Base-by-base conservation (phyloP, 2,329 filamentous ascomycete species). In the Fusarium bulbicola region DNA sequence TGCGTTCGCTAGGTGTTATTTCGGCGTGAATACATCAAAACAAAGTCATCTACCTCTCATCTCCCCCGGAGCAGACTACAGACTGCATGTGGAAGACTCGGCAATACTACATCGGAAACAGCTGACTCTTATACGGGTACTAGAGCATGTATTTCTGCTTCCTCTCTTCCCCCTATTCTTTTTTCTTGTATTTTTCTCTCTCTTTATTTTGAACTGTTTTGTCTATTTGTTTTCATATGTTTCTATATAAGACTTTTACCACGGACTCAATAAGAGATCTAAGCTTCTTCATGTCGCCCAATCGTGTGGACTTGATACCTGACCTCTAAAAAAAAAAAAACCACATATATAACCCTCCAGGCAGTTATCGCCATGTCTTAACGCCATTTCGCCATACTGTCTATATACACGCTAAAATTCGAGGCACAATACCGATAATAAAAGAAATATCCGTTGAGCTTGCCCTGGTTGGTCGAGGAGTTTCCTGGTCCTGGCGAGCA, bases 301-400 rank as follows among this genome's bases (percentile, higher is more conserved):
- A 28, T 21, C 34, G 14, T 20, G 26, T 7, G 32, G 18, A 26
- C 20, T 26, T 10, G 28, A 34, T 50, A 50, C 42, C 32, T 18
- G 24, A 47, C 20, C 42, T 73, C 37, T 57, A 47, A 26, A 47
- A 26, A 54, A 43, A 47, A 26, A 47, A 26, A 54, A 43, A 7
- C 34, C 15, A 36, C 16, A 28, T 58, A 21, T 18, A 52, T 26
- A 28, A 28, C 21, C 65, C 43, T 40, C 28, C 24, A 45, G 39
- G 28, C 9, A 46, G 18, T 43, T 32, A n/a, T 30, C 54, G 20
- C 65, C 42, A 42, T 18, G 11, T 53, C 52, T 21, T 30, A 56
- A 66, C 70, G 66, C 70, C 70, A 59, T 58, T 26, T 52, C 70
- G 70, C 70, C 70, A 59, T 58, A 37, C 36, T 46, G 37, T 20